These are phyloP conservation scores for Furcasterigmium furcatum DNA, from an alignment of 2,329 filamentous ascomycete genomes.

Conservation along the genomic window DNA sequence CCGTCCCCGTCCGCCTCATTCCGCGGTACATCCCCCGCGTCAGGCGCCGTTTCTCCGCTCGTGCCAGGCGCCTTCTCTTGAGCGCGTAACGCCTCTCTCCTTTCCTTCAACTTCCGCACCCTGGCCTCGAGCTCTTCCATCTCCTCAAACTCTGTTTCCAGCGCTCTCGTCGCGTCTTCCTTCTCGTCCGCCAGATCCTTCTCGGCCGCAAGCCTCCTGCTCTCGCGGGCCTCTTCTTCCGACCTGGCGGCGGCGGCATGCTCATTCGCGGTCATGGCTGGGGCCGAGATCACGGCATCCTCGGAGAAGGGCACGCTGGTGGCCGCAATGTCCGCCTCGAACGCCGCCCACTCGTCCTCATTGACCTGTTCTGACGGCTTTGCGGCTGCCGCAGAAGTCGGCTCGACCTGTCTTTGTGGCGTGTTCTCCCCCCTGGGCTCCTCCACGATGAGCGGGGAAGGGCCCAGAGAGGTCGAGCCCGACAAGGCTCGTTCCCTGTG, in stretches of 20 bases:
- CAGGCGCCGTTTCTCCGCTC: neutral
- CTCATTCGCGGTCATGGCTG: slow-evolving; percentile 63
- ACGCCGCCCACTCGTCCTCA: slow-evolving; percentile 83
- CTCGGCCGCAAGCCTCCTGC: slow-evolving; percentile 53
- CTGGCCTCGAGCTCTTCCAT: slow-evolving; percentile 77
- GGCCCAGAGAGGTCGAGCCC: slow-evolving; percentile 35
- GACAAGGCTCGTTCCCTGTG: slow-evolving; percentile 32
- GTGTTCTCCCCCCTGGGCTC: slow-evolving; percentile 7
- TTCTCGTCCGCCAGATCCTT: slow-evolving; percentile 60
- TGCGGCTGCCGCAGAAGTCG: slow-evolving; percentile 11
- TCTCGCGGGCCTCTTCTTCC: slow-evolving; percentile 46
- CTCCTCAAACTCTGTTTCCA: slow-evolving; percentile 78
- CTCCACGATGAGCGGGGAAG: slow-evolving; percentile 33
- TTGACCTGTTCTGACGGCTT: slow-evolving; percentile 37
- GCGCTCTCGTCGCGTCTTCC: slow-evolving; percentile 70
- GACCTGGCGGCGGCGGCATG: slow-evolving; percentile 50
- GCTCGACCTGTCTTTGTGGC: slow-evolving; percentile 5
- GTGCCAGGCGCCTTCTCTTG: slow-evolving; percentile 22
- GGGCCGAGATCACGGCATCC: slow-evolving; percentile 64
- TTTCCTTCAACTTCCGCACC: slow-evolving; percentile 65
- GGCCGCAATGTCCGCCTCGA: slow-evolving; percentile 75
- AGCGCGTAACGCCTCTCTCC: slow-evolving; percentile 61
- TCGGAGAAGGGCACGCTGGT: slow-evolving; percentile 29
- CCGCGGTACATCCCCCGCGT: no score
- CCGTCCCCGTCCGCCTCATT: slow-evolving; percentile 19